A percentile compares a stretch with the other conserved stretches of the same genome.
phyloP scores from a whole-genome alignment of 2,329 filamentous ascomycete species.

The Xylaria multiplex region DNA sequence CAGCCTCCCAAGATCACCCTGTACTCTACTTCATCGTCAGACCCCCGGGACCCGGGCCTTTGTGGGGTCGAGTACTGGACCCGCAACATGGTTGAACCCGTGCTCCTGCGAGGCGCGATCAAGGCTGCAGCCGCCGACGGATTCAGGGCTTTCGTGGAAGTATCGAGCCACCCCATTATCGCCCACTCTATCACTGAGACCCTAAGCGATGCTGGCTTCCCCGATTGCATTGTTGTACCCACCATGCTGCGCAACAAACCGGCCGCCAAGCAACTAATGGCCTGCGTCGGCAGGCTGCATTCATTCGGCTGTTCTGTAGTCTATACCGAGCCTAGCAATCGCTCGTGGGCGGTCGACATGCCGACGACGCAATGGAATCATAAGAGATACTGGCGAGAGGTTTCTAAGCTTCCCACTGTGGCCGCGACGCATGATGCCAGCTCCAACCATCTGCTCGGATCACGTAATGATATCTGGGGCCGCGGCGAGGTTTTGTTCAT shows the following conservation, averaged over 20 bases:
- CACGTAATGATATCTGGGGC: constrained; percentile 15
- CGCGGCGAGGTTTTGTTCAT: constrained; percentile 1
- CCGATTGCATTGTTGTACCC: too few species aligned
- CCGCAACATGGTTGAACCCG: too few species aligned
- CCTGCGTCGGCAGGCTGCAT: not conserved
- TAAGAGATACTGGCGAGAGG: constrained; percentile 12
- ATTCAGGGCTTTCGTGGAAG: too few species aligned
- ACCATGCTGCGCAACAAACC: too few species aligned
- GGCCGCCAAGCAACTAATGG: too few species aligned
- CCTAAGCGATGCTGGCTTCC: not conserved
- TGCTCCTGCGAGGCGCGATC: too few species aligned
- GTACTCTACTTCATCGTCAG: too few species aligned
- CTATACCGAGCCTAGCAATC: constrained; percentile 18
- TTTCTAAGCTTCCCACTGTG: constrained; percentile 10
- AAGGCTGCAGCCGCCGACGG: too few species aligned
- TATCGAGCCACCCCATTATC: too few species aligned
- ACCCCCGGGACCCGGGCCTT: too few species aligned
- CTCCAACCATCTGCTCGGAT: constrained; percentile 17
- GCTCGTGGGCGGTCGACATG: constrained; percentile 13
- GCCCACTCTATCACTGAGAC: not conserved
- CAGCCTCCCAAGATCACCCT: too few species aligned
- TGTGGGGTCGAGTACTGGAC: too few species aligned
- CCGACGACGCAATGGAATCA: constrained; percentile 14
- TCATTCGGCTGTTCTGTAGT: constrained; percentile 19
- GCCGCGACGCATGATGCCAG: constrained; percentile 12